phyloP scores from a whole-genome alignment of 202 grass and related monocot species.

The Schoenoplectus triqueter region DNA sequence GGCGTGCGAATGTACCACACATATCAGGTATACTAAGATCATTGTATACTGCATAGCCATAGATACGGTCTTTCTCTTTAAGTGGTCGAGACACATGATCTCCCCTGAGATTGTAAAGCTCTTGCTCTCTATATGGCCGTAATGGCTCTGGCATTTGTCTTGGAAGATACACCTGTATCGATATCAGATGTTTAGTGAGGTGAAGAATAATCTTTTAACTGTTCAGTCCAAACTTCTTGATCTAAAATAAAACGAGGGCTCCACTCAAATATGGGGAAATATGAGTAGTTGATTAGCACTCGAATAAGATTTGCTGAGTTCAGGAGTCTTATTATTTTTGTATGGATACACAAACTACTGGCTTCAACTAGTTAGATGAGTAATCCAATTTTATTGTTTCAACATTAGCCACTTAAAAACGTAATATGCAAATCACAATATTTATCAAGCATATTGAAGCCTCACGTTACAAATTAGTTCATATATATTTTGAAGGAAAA shows the following conservation, averaged over 20 bases:
- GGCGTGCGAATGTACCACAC: conserved; percentile 33
- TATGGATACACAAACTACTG: neutral
- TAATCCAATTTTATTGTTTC: neutral
- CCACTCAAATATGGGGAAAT: no score
- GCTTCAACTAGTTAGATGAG: neutral
- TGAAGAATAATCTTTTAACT: neutral
- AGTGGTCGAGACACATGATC: conserved; percentile 50
- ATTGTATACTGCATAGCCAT: conserved; percentile 81
- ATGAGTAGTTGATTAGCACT: no score
- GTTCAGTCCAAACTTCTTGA: no score
- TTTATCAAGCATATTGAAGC: neutral
- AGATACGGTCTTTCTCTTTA: conserved; percentile 66
- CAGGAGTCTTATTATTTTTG: no score
- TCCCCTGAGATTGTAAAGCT: conserved; percentile 66
- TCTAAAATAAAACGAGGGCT: no score
- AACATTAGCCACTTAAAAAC: neutral
- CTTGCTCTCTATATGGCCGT: conserved; percentile 59
- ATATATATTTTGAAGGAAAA: neutral
- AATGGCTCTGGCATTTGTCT: conserved; percentile 59
- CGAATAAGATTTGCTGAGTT: no score
- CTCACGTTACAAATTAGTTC: neutral
- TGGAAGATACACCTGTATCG: conserved; percentile 58
- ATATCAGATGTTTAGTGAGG: neutral
- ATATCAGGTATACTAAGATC: conserved; percentile 59
- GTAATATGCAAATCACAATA: neutral